Evolutionary conservation across 2,329 filamentous ascomycete species (phyloP), one percentile per base, ranked within the genome.

Genomic region (Triangularia verruculosa): DNA sequence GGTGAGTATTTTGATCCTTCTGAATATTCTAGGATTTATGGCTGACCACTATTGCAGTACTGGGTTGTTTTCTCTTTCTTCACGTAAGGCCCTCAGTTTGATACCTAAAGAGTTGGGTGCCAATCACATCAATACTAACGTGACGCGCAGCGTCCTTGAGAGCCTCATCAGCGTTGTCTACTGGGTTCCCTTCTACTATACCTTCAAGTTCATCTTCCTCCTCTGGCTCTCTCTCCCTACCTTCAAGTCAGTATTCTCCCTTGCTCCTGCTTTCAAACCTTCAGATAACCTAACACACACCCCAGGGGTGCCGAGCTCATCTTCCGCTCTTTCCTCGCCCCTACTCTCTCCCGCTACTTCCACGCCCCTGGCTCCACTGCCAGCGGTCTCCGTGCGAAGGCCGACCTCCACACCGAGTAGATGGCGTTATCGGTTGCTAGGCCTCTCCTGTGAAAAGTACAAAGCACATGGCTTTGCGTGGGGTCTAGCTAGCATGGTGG

Each of bases 101-200:
- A 8, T 47, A 20, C 39, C 39, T 17, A 47, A 47, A 12, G n/a
- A 20, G 39, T 47, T 20, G 39, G 39, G 39, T 12, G 17, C n/a
- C n/a, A 20, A 47, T 8, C 39, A 47, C 3, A 8, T 11, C 20
- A 17, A 47, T 47, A 47, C 39, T 20, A 20, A 47, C 39, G n/a
- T 17, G n/a, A 47, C 20, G 17, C 20, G 6, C 22, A 88, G 84
- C 67, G 90, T 95, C 57, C 75, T 92, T 72, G 92, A 96, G 85
- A 93, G 90, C 78, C 84, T 90, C 66, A 80, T 96, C 74, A 93
- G 85, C 79, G 90, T 92, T 68, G 90, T 94, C 68, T 95, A 95
- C 86, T 96, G 91, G 91, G 92, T 96, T 83, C 90, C 95, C 76
- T 99, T 99, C 84, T 99, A 99, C 90, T 99, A 92, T 82, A 94